A percentile compares a stretch with the other conserved stretches of the same genome.
These are phyloP conservation scores for Albizia julibrissin DNA, from an alignment of 306 rosid genomes.

Conservation along the genomic window DNA sequence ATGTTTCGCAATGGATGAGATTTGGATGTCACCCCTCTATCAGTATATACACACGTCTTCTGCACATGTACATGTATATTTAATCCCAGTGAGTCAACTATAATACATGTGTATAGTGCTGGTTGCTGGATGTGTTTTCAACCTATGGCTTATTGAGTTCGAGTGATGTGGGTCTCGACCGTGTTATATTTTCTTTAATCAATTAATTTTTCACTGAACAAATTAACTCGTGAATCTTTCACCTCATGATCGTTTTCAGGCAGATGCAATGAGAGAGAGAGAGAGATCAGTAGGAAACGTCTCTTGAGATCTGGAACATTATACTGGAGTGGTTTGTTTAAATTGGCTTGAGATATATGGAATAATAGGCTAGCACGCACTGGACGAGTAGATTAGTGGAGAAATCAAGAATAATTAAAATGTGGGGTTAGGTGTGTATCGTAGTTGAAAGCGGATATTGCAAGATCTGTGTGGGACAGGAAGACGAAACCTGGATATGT, in stretches of 20 bases:
- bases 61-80: not conserved
- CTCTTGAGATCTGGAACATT: not conserved
- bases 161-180: not conserved
- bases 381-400: not conserved
- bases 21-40: not conserved
- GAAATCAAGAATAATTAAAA: constrained; percentile 14
- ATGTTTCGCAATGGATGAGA: not conserved
- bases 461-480: constrained; percentile 16
- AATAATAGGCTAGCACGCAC: not conserved
- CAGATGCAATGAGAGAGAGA: too few relatives aligned
- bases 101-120: not conserved
- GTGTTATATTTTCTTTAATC: not conserved
- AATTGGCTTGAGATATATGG: not conserved
- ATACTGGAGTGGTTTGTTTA: not conserved
- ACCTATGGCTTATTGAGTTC: not conserved
- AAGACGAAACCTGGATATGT: constrained; percentile 30
- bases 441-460: constrained; percentile 24
- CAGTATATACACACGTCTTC: not conserved
- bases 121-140: not conserved
- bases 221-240: not conserved
- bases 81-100: not conserved
- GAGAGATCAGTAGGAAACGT: not conserved
- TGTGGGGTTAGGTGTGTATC: constrained; percentile 28
- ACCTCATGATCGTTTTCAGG: too few relatives aligned
- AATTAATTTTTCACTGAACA: not conserved